Evolutionary conservation across 2,329 filamentous ascomycete species (phyloP).

Genomic region (Xylaria sp.): DNA sequence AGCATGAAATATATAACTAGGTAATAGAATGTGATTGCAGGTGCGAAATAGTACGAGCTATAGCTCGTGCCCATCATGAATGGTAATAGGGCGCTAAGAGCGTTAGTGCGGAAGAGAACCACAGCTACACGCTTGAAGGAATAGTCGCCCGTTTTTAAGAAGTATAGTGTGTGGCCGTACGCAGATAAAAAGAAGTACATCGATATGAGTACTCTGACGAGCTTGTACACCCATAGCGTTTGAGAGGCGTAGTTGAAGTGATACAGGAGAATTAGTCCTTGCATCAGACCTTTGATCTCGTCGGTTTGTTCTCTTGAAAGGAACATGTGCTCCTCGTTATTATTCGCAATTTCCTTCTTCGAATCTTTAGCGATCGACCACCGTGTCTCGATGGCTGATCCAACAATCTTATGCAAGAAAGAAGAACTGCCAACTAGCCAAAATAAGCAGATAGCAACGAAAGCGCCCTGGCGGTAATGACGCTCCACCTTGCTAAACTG

Average conservation of each 20-base stretch:
- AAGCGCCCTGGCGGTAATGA: conserved; percentile 51
- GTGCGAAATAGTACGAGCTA: conserved; percentile 68
- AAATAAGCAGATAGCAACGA: conserved; percentile 44
- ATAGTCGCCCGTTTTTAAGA: conserved; percentile 67
- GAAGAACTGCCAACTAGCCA: conserved; percentile 45
- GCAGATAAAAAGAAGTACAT: conserved; percentile 72
- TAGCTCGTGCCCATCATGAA: conserved; percentile 68
- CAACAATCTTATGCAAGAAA: conserved; percentile 33
- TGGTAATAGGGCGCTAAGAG: conserved; percentile 63
- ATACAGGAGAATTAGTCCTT: conserved; percentile 64
- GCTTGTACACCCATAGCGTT: conserved; percentile 63
- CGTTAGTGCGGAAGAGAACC: conserved; percentile 68
- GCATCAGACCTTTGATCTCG: conserved; percentile 76
- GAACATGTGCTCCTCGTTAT: conserved; percentile 52
- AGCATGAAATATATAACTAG: conserved; percentile 66
- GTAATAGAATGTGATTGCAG: conserved; percentile 72
- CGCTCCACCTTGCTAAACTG: conserved; percentile 64
- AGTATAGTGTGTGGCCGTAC: conserved; percentile 70
- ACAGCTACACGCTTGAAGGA: conserved; percentile 62
- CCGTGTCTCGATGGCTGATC: conserved; percentile 19
- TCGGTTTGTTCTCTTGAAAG: conserved; percentile 68
- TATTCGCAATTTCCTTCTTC: conserved; percentile 30
- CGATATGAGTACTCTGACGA: conserved; percentile 64
- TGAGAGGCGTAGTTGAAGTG: conserved; percentile 67
- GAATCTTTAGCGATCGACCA: conserved; percentile 34